Base-by-base conservation (phyloP, 495 filamentous ascomycete species). In the Penicillium odoratum region DNA sequence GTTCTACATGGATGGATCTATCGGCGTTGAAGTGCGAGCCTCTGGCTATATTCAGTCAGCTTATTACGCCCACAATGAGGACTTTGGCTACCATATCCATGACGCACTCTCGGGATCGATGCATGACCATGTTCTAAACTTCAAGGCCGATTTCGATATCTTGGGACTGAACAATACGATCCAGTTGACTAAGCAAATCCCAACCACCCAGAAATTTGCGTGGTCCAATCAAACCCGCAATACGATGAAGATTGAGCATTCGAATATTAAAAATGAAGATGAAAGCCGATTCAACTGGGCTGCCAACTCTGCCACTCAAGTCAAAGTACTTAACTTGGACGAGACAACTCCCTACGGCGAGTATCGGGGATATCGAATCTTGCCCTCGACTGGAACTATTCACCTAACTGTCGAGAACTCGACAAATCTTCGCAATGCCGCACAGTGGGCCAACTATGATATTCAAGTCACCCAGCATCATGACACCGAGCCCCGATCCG, bases 1-100 rank as follows among this genome's bases (percentile, higher is more conserved):
- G 5, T 49, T 49, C 21, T 30, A 49, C 11, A 26, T 49, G 25
- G 46, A 49, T 49, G 46, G 46, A 31, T 49, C 46, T 7, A 49
- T 49, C 28, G 46, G 28, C 7, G 28, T 49, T 7, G 28, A 49
- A 49, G 46, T 49, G 8, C 9, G 46, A 7, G 46, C 46, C 15
- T 28, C 25, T 31, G 46, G 46, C 9, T 49, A 49, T 11, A 49
- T 49, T 30, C 46, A 49, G 26, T 26, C 25, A 7, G 46, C 46
- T 15, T 49, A 49, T 31, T 49, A 28, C 13, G 28, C 28, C 25
- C 46, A 26, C n/a, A 31, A 49, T 1, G 21, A 49, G n/a, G 46
- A 49, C 8, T 49, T 28, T 15, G 46, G 46, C 3, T 49, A 28
- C 46, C 25, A 31, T 3, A 15, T 49, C 2, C 46, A 49, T 25